Percentiles rank a stretch among this genome's conserved stretches.
Evolutionary conservation across 148 eudicot species (phyloP).

Genomic region (Rhododendron ferrugineum): DNA sequence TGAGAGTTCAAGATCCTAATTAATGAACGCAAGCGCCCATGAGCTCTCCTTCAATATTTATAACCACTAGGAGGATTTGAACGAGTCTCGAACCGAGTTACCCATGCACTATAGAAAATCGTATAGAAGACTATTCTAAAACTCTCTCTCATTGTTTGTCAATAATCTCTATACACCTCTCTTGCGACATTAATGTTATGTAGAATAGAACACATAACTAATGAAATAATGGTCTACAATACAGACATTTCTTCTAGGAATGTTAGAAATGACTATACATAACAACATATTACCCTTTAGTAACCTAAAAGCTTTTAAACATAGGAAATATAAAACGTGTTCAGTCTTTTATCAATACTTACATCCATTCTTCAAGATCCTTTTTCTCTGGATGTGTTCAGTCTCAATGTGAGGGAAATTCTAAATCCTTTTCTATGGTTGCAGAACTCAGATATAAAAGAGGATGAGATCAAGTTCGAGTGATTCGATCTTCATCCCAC

Average conservation of each 20-base stretch:
- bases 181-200: no score
- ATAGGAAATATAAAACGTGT: no score
- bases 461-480: background rate
- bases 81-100: background rate
- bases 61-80: background rate
- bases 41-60: background rate
- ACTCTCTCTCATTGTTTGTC: background rate
- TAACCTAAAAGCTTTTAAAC: no score
- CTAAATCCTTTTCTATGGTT: background rate
- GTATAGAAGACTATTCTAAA: background rate
- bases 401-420: background rate
- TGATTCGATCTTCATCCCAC: background rate
- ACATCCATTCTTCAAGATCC: background rate
- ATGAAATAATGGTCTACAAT: background rate
- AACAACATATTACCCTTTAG: no score
- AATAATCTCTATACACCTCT: no score
- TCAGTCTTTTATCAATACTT: background rate
- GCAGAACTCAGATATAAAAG: background rate
- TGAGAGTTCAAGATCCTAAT: no score
- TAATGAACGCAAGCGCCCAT: background rate
- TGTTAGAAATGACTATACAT: no score
- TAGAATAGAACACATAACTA: background rate
- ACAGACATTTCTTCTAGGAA: no score
- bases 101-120: background rate
- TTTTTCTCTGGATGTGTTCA: background rate